Base-by-base conservation (phyloP, 2,329 filamentous ascomycete species). In the Trichocomaceae sp. region DNA sequence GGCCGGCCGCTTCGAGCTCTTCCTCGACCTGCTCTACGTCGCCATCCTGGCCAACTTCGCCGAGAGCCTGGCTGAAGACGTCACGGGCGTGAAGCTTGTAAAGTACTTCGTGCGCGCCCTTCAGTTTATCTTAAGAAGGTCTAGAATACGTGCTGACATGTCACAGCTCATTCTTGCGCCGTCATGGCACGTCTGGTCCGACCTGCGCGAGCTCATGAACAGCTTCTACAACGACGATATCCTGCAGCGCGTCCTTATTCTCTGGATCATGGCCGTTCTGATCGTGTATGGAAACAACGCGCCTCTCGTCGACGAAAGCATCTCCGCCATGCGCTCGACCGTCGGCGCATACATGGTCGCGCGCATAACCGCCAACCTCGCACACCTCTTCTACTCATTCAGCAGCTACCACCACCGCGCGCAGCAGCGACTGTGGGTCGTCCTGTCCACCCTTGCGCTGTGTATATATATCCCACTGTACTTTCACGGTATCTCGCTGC, bases 191-290 rank as follows among this genome's bases (percentile, higher is more conserved):
- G 73, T 78, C 48, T 79, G 76, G 77, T 71, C 68, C 41, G 77
- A 79, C 57, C 66, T 78, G 17, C 73, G 75, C 57, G 76, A 78
- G 63, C 66, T 78, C 54, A 78, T 79, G 75, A 79, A 79, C 63
- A 76, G 74, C 7, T 79, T 77, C 64, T 78, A 79, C 63, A 78
- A 75, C 51, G 77, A 79, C 57, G 77, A 79, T 58, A 61, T 79
- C 19, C 58, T 71, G 1, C 77, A 79, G 60, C 73, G 77, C 7
- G 61, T 76, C 29, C 61, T 76, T 23, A 75, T 78, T 52, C 68
- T 78, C n/a, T 78, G 76, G 75, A 69, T 79, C 53, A 79, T 79
- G 77, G 73, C 75, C 2, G 61, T 76, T 5, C 64, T 79, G 15
- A 72, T 79, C 3, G 68, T 79, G 15, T 78, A 78, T 59, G 69